Conservation (phyloP, 257 asterid genomes). For the Handroanthus guayacan region DNA sequence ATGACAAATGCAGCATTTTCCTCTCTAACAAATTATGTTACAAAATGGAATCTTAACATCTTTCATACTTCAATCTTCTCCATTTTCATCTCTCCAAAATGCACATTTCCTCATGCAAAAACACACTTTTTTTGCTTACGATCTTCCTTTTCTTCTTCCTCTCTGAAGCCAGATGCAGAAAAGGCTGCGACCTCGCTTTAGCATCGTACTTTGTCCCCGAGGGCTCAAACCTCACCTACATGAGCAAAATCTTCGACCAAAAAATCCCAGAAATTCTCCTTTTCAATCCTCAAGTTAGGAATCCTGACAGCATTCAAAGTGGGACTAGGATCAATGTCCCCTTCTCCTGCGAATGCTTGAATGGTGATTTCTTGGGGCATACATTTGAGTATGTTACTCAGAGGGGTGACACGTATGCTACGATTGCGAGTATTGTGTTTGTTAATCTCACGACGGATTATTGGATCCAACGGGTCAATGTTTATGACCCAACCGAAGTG, state of each 20-base stretch:
- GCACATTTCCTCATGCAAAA: slow-evolving; percentile 38
- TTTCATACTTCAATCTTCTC: slow-evolving; percentile 29
- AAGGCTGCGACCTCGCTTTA: slow-evolving; percentile 67
- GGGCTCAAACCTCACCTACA: slow-evolving; percentile 72
- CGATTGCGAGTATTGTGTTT: slow-evolving; percentile 52
- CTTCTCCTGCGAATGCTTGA: slow-evolving; percentile 78
- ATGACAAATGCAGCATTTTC: slow-evolving; percentile 49
- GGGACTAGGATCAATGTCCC: slow-evolving; percentile 68
- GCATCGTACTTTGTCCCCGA: slow-evolving; percentile 70
- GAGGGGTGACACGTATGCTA: slow-evolving; percentile 63
- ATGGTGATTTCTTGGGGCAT: slow-evolving; percentile 80
- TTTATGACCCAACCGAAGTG: slow-evolving; percentile 54
- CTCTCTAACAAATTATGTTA: slow-evolving; percentile 26
- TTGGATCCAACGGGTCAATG: slow-evolving; percentile 76
- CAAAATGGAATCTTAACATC: slow-evolving; percentile 45
- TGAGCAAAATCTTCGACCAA: slow-evolving; percentile 53
- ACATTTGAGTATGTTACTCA: slow-evolving; percentile 61
- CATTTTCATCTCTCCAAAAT: slow-evolving; percentile 32
- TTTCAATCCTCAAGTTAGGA: slow-evolving; percentile 49
- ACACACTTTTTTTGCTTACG: slow-evolving; percentile 8
- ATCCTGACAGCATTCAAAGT: slow-evolving; percentile 44
- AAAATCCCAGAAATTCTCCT: slow-evolving; percentile 48
- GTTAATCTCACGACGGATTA: slow-evolving; percentile 66
- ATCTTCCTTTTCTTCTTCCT: slow-evolving; percentile 10
- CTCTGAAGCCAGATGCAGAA: slow-evolving; percentile 60